A percentile compares a stretch with the other conserved stretches of the same genome.
These are phyloP conservation scores for Neonectria faginata DNA, from an alignment of 2,329 filamentous ascomycete species.

Conservation along the genomic window DNA sequence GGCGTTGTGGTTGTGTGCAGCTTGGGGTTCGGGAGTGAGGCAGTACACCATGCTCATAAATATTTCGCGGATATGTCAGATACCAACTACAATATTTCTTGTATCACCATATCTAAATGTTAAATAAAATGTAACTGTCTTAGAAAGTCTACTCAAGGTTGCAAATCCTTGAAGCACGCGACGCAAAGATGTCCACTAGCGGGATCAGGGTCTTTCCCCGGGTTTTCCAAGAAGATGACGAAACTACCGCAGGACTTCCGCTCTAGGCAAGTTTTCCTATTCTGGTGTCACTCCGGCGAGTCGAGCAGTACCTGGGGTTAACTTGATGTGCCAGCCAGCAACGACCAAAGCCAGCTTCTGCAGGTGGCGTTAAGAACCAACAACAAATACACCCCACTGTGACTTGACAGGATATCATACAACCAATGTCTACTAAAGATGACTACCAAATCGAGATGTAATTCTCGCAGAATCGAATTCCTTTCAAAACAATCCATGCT, in stretches of 20 bases:
- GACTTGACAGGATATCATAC: no score
- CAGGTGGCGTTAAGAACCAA: no score
- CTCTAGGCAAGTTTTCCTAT: slow-evolving; percentile 23
- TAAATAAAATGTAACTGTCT: no score
- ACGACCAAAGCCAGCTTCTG: no score
- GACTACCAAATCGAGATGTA: no score
- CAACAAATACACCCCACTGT: no score
- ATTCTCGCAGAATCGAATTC: background rate
- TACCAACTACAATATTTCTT: no score
- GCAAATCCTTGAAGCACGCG: background rate
- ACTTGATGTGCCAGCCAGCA: background rate
- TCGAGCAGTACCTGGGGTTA: background rate
- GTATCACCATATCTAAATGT: no score
- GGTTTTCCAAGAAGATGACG: slow-evolving; percentile 13
- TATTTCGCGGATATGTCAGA: no score
- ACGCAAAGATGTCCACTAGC: background rate
- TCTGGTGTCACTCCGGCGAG: slow-evolving; percentile 16
- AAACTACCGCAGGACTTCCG: slow-evolving; percentile 2
- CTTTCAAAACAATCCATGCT: background rate
- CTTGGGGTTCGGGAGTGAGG: slow-evolving; percentile 14
- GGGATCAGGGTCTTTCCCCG: slow-evolving; percentile 12
- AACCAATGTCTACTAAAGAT: no score
- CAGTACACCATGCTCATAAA: background rate
- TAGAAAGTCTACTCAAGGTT: no score
- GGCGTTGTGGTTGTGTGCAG: slow-evolving; percentile 10